Base-by-base conservation (phyloP, 192 early-diverging fungal species). In the Mortierella hygrophila region DNA sequence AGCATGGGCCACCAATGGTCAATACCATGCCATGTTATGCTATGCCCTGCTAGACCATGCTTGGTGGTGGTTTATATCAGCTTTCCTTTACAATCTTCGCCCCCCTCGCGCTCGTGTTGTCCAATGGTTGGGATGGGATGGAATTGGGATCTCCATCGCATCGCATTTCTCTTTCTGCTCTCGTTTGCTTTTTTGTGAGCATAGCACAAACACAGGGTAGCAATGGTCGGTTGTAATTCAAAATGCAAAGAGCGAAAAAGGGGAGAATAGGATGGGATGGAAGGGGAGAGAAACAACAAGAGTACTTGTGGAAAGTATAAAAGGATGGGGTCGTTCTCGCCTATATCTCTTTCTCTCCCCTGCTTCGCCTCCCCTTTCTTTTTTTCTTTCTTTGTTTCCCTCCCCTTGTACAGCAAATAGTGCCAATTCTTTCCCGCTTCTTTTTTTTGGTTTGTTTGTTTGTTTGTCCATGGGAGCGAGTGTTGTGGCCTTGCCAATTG, bases 71-170 rank as follows among this genome's bases (percentile, higher is more conserved):
- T 52, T 52, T 52, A 52, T 18, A 52, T 52, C 60, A 7, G 2
- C 55, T 57, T 23, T 26, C 8, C 55, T 26, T 23, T 15, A 35
- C 29, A 29, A 29, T 65, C 60, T 65, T 65, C 60, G 60, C 55
- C 55, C 55, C 55, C 55, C n/a, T 57, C 55, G 9, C 55, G 2
- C 29, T 23, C 60, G 10, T 32, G 10, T 65, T 65, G 11, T 26
- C 60, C 60, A 65, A 65, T 65, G 29, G n/a, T 65, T 65, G 60
- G 60, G 60, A 65, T 65, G 11, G 60, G 32, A 65, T 65, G 26
- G 60, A 65, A 65, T 65, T 15, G 2, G 10, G 60, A 65, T 65
- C 60, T 65, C 60, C 26, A 65, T 65, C 60, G 60, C 60, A 65
- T 65, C 60, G 55, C n/a, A 57, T 26, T 57, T 65, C 60, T 26